phyloP scores from a whole-genome alignment of 75 land plant species.

The Chamaecyparis obtusa region DNA sequence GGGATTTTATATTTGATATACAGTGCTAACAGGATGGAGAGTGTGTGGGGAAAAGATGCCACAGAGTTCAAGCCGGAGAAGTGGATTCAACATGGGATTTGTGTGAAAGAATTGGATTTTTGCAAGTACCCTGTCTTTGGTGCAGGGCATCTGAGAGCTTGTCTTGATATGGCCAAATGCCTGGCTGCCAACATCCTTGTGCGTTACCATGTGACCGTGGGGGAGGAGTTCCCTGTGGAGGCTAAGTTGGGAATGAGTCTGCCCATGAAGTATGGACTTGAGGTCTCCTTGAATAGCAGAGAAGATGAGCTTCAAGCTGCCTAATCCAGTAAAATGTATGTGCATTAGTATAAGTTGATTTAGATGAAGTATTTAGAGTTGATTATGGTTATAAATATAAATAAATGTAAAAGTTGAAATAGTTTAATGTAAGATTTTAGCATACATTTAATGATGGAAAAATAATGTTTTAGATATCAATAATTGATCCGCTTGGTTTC shows the following conservation, averaged over 20 bases:
- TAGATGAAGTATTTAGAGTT: no score
- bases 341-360: no score
- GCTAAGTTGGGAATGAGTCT: constrained; percentile 58
- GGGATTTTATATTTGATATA: constrained; percentile 41
- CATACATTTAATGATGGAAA: no score
- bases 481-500: no score
- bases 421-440: no score
- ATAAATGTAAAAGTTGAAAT: no score
- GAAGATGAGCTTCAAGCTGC: constrained; percentile 4
- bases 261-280: constrained; percentile 58
- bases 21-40: constrained; percentile 59
- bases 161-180: constrained; percentile 49
- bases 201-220: constrained; percentile 36
- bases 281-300: constrained; percentile 28
- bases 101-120: constrained; percentile 38
- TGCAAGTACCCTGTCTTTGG: constrained; percentile 52
- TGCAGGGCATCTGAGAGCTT: constrained; percentile 40
- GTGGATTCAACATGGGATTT: constrained; percentile 38
- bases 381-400: no score
- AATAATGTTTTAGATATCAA: no score
- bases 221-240: constrained; percentile 22
- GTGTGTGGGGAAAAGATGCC: constrained; percentile 60
- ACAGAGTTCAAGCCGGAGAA: constrained; percentile 50
- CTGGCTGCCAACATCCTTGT: constrained; percentile 40
- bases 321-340: not conserved